A percentile compares a stretch with the other conserved stretches of the same genome.
Conservation (phyloP, 2,329 filamentous ascomycete genomes). For the Aspergillus clavatus region DNA sequence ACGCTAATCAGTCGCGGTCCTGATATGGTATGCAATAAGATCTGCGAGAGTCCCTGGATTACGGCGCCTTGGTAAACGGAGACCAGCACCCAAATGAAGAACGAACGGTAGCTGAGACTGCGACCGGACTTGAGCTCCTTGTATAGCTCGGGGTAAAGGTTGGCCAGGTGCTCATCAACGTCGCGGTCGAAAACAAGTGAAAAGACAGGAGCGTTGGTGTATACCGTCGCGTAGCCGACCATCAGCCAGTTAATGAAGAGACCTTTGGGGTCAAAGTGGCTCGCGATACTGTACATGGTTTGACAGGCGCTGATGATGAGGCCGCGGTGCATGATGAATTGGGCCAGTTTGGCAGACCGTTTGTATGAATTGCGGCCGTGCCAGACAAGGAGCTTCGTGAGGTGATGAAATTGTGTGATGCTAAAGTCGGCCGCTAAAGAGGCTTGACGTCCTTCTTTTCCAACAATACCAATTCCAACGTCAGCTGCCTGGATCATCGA, state of each 20-base stretch:
- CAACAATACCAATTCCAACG: slow-evolving; percentile 94
- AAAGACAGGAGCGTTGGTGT: slow-evolving; percentile 89
- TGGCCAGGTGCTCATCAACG: slow-evolving; percentile 88
- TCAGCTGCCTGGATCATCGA: slow-evolving; percentile 99
- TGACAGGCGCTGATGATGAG: slow-evolving; percentile 94
- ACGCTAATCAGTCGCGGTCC: slow-evolving; percentile 74
- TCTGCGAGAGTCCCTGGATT: slow-evolving; percentile 89
- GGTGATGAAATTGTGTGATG: slow-evolving; percentile 89
- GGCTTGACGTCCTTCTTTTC: slow-evolving; percentile 94
- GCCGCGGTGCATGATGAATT: slow-evolving; percentile 97
- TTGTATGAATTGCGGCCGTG: slow-evolving; percentile 98
- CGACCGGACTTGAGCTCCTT: slow-evolving; percentile 90
- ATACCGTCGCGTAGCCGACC: slow-evolving; percentile 92
- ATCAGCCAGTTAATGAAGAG: slow-evolving; percentile 96
- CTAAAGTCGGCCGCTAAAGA: slow-evolving; percentile 94
- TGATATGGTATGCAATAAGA: slow-evolving; percentile 71
- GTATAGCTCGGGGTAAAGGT: slow-evolving; percentile 94
- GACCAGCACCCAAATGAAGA: slow-evolving; percentile 94
- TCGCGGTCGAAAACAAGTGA: slow-evolving; percentile 91
- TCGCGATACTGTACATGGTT: slow-evolving; percentile 93
- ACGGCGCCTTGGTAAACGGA: slow-evolving; percentile 92
- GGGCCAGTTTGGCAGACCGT: slow-evolving; percentile 86
- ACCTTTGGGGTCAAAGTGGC: slow-evolving; percentile 87
- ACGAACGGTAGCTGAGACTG: slow-evolving; percentile 84
- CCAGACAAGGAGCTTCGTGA: slow-evolving; percentile 98